phyloP scores from a whole-genome alignment of 2,329 filamentous ascomycete genomes.

The Aspergillus pseudonomiae region DNA sequence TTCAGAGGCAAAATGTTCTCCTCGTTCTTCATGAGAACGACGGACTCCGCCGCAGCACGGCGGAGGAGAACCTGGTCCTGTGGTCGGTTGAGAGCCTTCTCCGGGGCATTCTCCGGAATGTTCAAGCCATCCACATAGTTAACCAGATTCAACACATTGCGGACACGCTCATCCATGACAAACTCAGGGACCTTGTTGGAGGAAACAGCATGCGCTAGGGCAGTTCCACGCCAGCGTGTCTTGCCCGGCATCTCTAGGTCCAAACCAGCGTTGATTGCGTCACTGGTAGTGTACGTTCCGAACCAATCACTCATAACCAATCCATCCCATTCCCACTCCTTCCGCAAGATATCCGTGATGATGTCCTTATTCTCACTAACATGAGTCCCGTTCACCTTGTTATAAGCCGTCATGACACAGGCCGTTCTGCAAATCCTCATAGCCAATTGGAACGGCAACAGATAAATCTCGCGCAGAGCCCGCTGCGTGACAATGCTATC shows the following conservation, averaged over 20 bases:
- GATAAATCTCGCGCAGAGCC: conserved; percentile 64
- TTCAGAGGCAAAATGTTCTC: conserved; percentile 62
- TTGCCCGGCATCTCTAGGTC: conserved; percentile 54
- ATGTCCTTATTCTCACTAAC: conserved; percentile 46
- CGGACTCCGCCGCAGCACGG: conserved; percentile 67
- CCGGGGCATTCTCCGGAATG: conserved; percentile 58
- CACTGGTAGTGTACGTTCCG: conserved; percentile 50
- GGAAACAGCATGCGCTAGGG: conserved; percentile 49
- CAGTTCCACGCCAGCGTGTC: conserved; percentile 45
- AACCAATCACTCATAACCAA: conserved; percentile 53
- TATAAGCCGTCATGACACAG: conserved; percentile 63
- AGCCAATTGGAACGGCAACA: conserved; percentile 66
- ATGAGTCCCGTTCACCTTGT: conserved; percentile 57
- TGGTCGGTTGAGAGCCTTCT: conserved; percentile 59
- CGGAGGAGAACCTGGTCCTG: conserved; percentile 67
- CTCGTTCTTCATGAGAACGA: conserved; percentile 75
- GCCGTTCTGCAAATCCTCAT: conserved; percentile 58
- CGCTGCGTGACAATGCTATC: conserved; percentile 51
- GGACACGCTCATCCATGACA: conserved; percentile 61
- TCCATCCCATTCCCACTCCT: conserved; percentile 52
- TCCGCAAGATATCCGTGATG: conserved; percentile 48
- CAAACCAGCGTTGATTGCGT: conserved; percentile 49
- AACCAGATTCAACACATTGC: conserved; percentile 61
- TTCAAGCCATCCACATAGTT: conserved; percentile 59
- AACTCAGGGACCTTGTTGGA: conserved; percentile 61